Conservation (phyloP, 2,329 filamentous ascomycete species). For the Arthrinium puccinioides region DNA sequence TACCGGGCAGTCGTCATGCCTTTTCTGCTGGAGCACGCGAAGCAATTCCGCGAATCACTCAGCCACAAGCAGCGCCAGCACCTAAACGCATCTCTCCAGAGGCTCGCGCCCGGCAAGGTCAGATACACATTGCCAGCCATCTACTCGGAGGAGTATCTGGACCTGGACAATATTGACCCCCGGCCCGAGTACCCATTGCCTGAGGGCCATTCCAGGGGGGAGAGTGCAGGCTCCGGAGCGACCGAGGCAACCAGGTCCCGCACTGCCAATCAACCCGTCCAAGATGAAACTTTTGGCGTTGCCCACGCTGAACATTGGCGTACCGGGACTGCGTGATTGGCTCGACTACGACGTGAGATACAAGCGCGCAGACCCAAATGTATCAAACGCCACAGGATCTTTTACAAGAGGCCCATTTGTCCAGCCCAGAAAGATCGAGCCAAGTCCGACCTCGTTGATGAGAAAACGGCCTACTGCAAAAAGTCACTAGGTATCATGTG, state of each 20-base stretch:
- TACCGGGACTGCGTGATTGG: slow-evolving; percentile 41
- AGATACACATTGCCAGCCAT: slow-evolving; percentile 49
- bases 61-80: slow-evolving; percentile 19
- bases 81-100: slow-evolving; percentile 36
- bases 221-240: not conserved
- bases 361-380: slow-evolving; percentile 36
- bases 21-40: slow-evolving; percentile 34
- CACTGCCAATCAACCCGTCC: slow-evolving; percentile 8
- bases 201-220: not conserved
- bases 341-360: slow-evolving; percentile 43
- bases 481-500: no score
- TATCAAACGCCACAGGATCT: slow-evolving; percentile 22
- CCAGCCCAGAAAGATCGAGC: not conserved
- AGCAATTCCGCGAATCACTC: slow-evolving; percentile 40
- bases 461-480: not conserved
- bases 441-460: not conserved
- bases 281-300: slow-evolving; percentile 40
- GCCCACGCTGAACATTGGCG: slow-evolving; percentile 41
- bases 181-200: slow-evolving; percentile 12
- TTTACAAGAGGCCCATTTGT: slow-evolving; percentile 10
- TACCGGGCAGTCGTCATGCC: slow-evolving; percentile 37
- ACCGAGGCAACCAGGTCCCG: not conserved
- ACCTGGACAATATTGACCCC: slow-evolving; percentile 9
- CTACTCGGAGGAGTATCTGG: slow-evolving; percentile 34
- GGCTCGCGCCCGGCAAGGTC: slow-evolving; percentile 46